Evolutionary conservation across 305 asterid species (phyloP), one percentile per base, ranked within the genome.

Genomic region (Withania somnifera): DNA sequence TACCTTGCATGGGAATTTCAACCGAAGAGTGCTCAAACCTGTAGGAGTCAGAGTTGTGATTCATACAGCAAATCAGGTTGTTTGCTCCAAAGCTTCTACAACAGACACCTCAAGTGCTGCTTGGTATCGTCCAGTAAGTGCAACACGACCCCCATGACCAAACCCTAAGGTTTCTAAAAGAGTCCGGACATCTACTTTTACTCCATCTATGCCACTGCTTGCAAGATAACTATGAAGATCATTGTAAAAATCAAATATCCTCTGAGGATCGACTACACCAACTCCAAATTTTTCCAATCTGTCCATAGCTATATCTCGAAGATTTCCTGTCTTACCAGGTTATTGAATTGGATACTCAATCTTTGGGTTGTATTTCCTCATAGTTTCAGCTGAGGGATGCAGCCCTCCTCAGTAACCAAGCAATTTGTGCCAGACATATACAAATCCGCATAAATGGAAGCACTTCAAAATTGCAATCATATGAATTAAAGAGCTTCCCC

Each of bases 281-380:
- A 91, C 92, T 77, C 93, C 95, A 77, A 86, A 90, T 53, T 88
- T 90, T 71, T 89, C 92, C 50, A 91, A 68, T 85, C 87, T 83
- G 56, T 90, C 93, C 89, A 88, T 52, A 67, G 90, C 95, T 81
- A 87, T 81, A 81, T 91, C 78, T 45, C 89, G 73, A 40, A 88
- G 71, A 80, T 91, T 89, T 54, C 92, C 90, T 0, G 86, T 40
- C 10, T 86, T 88, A n/a, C 97, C 94, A 0, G 93, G 91, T 10
- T 95, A 90, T 36, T 87, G 94, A 34, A 88, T 84, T 0, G 95
- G 92, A 86, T 87, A 90, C 17, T 45, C 83, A 10, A 92, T 85
- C 86, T 83, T 88, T 11, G 95, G 91, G 73, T 91, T 89, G 91
- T 91, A 91, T 50, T 71, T 71, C 38, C 32, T 71, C 52, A 86